phyloP scores from a whole-genome alignment of 306 rosid genomes.

The Sicyos baderoa region DNA sequence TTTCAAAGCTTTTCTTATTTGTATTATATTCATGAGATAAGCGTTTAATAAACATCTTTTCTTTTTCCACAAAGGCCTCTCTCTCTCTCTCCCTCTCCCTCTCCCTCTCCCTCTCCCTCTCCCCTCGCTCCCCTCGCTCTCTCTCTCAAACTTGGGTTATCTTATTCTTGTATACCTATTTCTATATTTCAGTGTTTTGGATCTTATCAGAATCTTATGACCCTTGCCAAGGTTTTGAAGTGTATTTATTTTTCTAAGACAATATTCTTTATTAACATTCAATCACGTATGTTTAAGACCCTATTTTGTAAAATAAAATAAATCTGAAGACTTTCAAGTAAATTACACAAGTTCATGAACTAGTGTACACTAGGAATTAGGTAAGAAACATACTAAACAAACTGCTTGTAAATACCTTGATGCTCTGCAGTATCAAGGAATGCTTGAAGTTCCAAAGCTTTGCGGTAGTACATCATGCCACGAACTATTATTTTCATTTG shows the following conservation, averaged over 20 bases:
- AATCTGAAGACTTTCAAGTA: not conserved
- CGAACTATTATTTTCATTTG: constrained; percentile 37
- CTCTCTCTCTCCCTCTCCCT: too few relatives aligned
- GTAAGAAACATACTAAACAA: not conserved
- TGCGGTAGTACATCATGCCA: constrained; percentile 95
- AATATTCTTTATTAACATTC: not conserved
- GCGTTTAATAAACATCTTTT: not conserved
- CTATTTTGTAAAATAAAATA: not conserved
- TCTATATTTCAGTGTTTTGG: not conserved
- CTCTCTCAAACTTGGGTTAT: too few relatives aligned
- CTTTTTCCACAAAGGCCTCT: too few relatives aligned
- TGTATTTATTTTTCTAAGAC: not conserved
- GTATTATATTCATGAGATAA: not conserved
- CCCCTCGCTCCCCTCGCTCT: too few relatives aligned
- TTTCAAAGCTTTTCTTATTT: too few relatives aligned
- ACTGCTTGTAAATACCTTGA: constrained; percentile 44
- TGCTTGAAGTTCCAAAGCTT: constrained; percentile 96
- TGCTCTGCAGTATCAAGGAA: constrained; percentile 90
- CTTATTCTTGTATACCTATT: too few relatives aligned
- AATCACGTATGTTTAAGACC: not conserved
- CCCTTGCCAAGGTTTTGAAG: too few relatives aligned
- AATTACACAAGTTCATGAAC: not conserved
- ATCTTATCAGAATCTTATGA: too few relatives aligned
- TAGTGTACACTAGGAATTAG: not conserved
- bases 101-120: too few relatives aligned